Percentiles rank a stretch among this genome's conserved stretches.
phyloP scores from a whole-genome alignment of 495 filamentous ascomycete species.

The Amphirosellinia nigrospora region DNA sequence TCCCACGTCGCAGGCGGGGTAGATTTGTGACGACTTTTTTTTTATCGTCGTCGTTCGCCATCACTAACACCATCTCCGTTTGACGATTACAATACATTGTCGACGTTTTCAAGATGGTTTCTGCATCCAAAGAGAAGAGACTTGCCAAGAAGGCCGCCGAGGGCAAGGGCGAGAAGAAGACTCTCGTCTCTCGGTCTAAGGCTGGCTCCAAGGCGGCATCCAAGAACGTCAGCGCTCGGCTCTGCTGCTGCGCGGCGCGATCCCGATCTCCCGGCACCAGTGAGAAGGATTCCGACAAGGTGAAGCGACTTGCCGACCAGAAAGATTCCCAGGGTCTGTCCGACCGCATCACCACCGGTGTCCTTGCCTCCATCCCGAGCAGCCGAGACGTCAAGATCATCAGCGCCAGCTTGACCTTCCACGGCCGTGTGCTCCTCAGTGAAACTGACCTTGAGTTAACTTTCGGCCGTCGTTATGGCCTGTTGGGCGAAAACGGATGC shows the following conservation, averaged over 20 bases:
- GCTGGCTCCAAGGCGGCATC: conserved; percentile 68
- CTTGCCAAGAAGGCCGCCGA: conserved; percentile 91
- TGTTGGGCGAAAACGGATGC: conserved; percentile 98
- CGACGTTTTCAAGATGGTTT: conserved; percentile 81
- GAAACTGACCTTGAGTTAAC: conserved; percentile 94
- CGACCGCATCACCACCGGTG: conserved; percentile 97
- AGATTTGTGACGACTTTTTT: conserved; percentile 13
- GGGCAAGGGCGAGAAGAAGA: conserved; percentile 73
- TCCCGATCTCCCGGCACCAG: conserved; percentile 73
- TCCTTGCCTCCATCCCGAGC: conserved; percentile 80
- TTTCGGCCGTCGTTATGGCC: conserved; percentile 89
- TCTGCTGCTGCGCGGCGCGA: conserved; percentile 73
- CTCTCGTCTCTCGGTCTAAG: conserved; percentile 69
- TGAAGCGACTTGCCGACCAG: conserved; percentile 75
- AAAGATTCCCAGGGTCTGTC: conserved; percentile 96
- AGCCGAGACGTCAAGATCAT: conserved; percentile 97
- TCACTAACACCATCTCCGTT: not conserved
- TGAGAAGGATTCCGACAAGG: conserved; percentile 74
- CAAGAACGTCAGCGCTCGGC: conserved; percentile 64
- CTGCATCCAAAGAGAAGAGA: conserved; percentile 96
- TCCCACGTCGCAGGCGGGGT: conserved; percentile 17
- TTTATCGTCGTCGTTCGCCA: not conserved
- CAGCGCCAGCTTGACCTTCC: conserved; percentile 91
- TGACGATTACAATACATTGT: not conserved
- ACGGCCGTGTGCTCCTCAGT: conserved; percentile 93